These are phyloP conservation scores for Gossypium herbaceum DNA, from an alignment of 345 rosid species.

Conservation along the genomic window DNA sequence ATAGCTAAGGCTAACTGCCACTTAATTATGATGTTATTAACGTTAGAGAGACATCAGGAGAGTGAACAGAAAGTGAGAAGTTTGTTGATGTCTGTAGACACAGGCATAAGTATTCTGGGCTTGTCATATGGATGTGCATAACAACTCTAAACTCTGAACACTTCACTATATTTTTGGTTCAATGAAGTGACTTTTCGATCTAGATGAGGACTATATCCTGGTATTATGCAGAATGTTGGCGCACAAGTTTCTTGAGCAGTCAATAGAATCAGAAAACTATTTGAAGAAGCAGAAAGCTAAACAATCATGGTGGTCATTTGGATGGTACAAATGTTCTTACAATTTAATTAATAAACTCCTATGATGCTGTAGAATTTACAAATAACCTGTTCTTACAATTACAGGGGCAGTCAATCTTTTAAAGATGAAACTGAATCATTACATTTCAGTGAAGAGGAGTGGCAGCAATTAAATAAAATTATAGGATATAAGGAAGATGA, in stretches of 20 bases:
- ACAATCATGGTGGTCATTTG: constrained; percentile 93
- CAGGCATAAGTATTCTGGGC: not conserved
- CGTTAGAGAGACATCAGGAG: not conserved
- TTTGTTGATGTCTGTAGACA: not conserved
- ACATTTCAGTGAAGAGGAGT: constrained; percentile 76
- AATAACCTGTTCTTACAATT: constrained; percentile 24
- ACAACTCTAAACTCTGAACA: not conserved
- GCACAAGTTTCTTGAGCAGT: constrained; percentile 80
- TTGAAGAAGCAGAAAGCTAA: constrained; percentile 58
- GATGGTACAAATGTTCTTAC: constrained; percentile 39
- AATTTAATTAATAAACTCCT: not conserved
- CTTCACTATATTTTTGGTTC: not conserved
- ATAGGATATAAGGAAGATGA: constrained; percentile 88
- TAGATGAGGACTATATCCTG: not conserved
- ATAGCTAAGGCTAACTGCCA: no score
- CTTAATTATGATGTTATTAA: not conserved
- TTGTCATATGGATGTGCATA: not conserved
- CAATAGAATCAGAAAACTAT: constrained; percentile 50
- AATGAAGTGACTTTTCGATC: not conserved
- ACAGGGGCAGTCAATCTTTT: constrained; percentile 57
- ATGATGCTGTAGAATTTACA: not conserved
- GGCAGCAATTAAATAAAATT: constrained; percentile 78
- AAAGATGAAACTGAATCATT: constrained; percentile 72
- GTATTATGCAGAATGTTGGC: constrained; percentile 76
- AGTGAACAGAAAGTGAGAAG: not conserved